Evolutionary conservation across 2,329 filamentous ascomycete genomes (phyloP), one percentile per base, ranked within the genome.

Genomic region (Aulographum hederae): DNA sequence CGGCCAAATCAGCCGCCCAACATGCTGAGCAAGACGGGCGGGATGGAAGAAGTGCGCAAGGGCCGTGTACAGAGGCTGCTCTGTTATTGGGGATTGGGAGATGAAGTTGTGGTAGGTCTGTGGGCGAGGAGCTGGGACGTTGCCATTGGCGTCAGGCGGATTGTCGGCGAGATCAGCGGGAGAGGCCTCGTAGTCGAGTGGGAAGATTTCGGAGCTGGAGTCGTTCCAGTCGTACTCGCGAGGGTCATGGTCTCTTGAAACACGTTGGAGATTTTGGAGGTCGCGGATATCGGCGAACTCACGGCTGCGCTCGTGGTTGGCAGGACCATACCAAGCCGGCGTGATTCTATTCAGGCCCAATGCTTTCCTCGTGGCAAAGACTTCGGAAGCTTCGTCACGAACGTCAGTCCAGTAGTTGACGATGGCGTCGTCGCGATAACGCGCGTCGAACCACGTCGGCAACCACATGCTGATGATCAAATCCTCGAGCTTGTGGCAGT

Each of bases 381-480:
- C n/a, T n/a, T n/a, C n/a, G n/a, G n/a, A n/a, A n/a, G n/a, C n/a
- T n/a, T n/a, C n/a, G 1, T 50, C 49, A 10, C 58, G 52, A 1
- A 45, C 42, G 35, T 58, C 46, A 16, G 53, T 41, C 59, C 59
- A 63, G 34, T 52, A 60, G 8, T 48, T 25, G 18, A 35, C 32
- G 12, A 35, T 26, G 17, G 27, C 30, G 15, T 27, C 14, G 6
- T 35, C 33, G 17, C 33, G 19, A n/a, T 6, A 27, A 21, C 27
- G 20, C 4, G 11, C 15, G 6, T 35, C 33, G 28, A 32, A 35
- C 12, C 26, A 35, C 3, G 33, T 61, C 5, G 50, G 39, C 1
- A 61, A 46, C 53, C 52, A 58, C 28, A 60, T 46, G 19, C 48
- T 53, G 6, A 61, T 39, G 28, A 58, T 50, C 10, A 62, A 41